Conservation (phyloP, 2,329 filamentous ascomycete genomes). For the Emmonsiellopsis sp. region DNA sequence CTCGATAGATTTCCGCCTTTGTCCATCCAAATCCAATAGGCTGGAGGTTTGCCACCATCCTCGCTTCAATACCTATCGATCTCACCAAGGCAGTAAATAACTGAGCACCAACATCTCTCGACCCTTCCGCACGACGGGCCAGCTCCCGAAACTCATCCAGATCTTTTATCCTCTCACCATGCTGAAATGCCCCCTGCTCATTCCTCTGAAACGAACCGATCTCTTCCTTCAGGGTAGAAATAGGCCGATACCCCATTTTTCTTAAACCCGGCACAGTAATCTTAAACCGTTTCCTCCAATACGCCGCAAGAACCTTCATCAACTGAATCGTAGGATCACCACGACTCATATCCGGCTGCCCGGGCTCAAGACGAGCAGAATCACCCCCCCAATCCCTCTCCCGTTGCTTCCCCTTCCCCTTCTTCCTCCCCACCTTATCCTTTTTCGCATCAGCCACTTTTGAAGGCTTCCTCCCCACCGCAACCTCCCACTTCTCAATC, state of each 20-base stretch:
- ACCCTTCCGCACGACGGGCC: conserved; percentile 66
- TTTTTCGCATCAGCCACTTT: conserved; percentile 31
- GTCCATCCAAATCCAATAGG: conserved; percentile 85
- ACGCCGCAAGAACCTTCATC: conserved; percentile 65
- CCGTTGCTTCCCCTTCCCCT: conserved; percentile 22
- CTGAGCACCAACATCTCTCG: conserved; percentile 78
- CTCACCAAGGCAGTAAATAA: conserved; percentile 80
- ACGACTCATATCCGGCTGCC: conserved; percentile 65
- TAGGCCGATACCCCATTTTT: conserved; percentile 81
- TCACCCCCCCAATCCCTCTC: conserved; percentile 62
- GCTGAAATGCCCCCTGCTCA: conserved; percentile 51
- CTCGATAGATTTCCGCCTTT: conserved; percentile 68
- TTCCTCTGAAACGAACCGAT: conserved; percentile 60
- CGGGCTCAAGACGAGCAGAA: conserved; percentile 60
- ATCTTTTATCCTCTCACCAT: conserved; percentile 67
- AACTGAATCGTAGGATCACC: conserved; percentile 74
- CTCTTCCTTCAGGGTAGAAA: conserved; percentile 65
- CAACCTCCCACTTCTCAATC: conserved; percentile 61
- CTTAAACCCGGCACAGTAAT: conserved; percentile 69
- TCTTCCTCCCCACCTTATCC: conserved; percentile 32
- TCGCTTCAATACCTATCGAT: conserved; percentile 69
- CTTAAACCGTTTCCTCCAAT: conserved; percentile 80
- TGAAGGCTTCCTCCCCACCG: conserved; percentile 52
- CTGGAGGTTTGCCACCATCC: conserved; percentile 78
- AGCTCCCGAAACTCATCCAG: conserved; percentile 59